Conservation (phyloP, 768 basidiomycete genomes). For the Boletus sp. region DNA sequence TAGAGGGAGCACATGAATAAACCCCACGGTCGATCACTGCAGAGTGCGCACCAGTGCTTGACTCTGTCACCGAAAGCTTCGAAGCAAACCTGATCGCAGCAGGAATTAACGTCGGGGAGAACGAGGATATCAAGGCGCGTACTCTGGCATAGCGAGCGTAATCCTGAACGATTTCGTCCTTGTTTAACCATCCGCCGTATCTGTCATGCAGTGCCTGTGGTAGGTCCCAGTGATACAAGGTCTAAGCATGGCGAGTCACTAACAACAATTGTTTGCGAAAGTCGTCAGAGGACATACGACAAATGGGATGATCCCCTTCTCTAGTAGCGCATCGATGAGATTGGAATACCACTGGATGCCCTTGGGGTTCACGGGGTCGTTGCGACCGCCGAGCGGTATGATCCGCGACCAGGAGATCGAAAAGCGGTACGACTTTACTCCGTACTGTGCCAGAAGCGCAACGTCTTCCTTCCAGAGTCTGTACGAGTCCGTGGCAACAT, state of each 20-base stretch:
- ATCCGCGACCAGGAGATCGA: constrained; percentile 75
- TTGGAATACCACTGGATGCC: constrained; percentile 67
- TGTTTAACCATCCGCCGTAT: constrained; percentile 76
- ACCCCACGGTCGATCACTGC: too few relatives aligned
- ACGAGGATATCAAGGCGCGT: too few relatives aligned
- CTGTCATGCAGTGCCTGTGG: constrained; percentile 61
- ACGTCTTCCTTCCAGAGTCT: constrained; percentile 67
- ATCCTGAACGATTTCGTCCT: constrained; percentile 52
- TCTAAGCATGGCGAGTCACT: constrained; percentile 36
- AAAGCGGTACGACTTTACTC: constrained; percentile 74
- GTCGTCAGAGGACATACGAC: constrained; percentile 43
- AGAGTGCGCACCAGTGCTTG: too few relatives aligned
- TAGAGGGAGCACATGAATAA: too few relatives aligned
- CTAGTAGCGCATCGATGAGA: constrained; percentile 66
- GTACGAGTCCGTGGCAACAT: constrained; percentile 72
- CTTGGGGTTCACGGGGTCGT: constrained; percentile 68
- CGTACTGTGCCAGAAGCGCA: constrained; percentile 58
- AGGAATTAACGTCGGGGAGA: too few relatives aligned
- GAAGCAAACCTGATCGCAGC: too few relatives aligned
- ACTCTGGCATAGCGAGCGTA: too few relatives aligned
- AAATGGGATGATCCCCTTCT: constrained; percentile 63
- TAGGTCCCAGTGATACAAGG: constrained; percentile 77
- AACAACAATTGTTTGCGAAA: neutral
- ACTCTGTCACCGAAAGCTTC: too few relatives aligned
- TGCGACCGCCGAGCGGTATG: constrained; percentile 63